These are phyloP conservation scores for Colletotrichum neosansevieriae DNA, from an alignment of 2,329 filamentous ascomycete species.

Conservation along the genomic window DNA sequence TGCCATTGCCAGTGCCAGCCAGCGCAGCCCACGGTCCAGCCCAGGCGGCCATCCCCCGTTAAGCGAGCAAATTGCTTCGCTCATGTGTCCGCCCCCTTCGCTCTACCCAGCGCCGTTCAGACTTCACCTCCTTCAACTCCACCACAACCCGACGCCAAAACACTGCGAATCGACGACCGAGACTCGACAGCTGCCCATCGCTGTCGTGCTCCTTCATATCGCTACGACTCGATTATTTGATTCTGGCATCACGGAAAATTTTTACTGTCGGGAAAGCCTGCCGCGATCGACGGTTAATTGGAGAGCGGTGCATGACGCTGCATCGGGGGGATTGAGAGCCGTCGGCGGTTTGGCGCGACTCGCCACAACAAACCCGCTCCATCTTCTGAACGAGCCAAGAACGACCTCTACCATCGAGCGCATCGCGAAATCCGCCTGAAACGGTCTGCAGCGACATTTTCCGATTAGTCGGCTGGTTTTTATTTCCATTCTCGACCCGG, in stretches of 20 bases:
- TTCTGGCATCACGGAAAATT: constrained; percentile 20
- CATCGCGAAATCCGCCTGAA: constrained; percentile 41
- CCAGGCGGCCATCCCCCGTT: constrained; percentile 38
- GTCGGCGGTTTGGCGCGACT: constrained; percentile 55
- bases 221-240: constrained; percentile 29
- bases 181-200: constrained; percentile 30
- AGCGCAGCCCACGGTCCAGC: constrained; percentile 28
- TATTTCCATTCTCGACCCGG: constrained; percentile 39
- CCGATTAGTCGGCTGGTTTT: constrained; percentile 18
- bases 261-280: constrained; percentile 16
- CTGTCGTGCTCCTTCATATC: constrained; percentile 28
- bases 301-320: constrained; percentile 50
- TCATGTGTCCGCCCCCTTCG: constrained; percentile 41
- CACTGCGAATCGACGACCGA: constrained; percentile 37
- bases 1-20: constrained; percentile 34
- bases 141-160: constrained; percentile 39
- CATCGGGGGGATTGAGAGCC: constrained; percentile 50
- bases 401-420: constrained; percentile 38
- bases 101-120: constrained; percentile 40
- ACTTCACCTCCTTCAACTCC: constrained; percentile 42
- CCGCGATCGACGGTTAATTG: constrained; percentile 30
- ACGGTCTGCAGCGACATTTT: constrained; percentile 27
- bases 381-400: constrained; percentile 40
- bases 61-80: constrained; percentile 41
- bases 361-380: constrained; percentile 47